A percentile compares a stretch with the other conserved stretches of the same genome.
Conservation (phyloP, 1,139 yeast genomes). For the Taphrina communis region DNA sequence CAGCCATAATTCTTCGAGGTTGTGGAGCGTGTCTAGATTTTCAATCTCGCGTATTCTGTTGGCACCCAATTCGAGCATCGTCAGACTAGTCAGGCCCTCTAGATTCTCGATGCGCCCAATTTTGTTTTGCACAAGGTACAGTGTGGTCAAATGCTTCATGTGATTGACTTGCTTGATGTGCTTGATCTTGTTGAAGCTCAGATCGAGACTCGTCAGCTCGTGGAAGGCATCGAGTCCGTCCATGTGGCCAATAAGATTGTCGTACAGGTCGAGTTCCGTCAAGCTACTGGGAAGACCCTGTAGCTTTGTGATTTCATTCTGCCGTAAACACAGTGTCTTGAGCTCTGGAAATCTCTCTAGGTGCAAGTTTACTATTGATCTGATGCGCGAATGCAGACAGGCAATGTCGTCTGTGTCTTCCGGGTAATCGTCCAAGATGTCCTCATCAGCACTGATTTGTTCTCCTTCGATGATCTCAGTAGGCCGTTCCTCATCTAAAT, state of each 20-base stretch:
- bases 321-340: constrained; percentile 72
- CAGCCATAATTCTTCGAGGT: constrained; percentile 82
- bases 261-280: constrained; percentile 86
- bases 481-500: constrained; percentile 10
- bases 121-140: constrained; percentile 88
- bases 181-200: constrained; percentile 88
- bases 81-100: constrained; percentile 63
- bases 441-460: constrained; percentile 32
- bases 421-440: constrained; percentile 35
- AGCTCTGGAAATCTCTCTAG: constrained; percentile 34
- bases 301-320: constrained; percentile 76
- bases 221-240: constrained; percentile 52
- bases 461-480: constrained; percentile 25
- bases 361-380: constrained; percentile 14
- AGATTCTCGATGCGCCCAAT: constrained; percentile 75
- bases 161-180: constrained; percentile 80
- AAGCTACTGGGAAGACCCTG: constrained; percentile 67
- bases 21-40: constrained; percentile 60
- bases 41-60: constrained; percentile 72
- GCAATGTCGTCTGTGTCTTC: constrained; percentile 29
- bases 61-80: constrained; percentile 88
- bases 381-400: constrained; percentile 35
- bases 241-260: constrained; percentile 87
- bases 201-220: constrained; percentile 67
- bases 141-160: constrained; percentile 65